Conservation (phyloP, 169 alveolate genomes). For the Cryptosporidium tyzzeri region DNA sequence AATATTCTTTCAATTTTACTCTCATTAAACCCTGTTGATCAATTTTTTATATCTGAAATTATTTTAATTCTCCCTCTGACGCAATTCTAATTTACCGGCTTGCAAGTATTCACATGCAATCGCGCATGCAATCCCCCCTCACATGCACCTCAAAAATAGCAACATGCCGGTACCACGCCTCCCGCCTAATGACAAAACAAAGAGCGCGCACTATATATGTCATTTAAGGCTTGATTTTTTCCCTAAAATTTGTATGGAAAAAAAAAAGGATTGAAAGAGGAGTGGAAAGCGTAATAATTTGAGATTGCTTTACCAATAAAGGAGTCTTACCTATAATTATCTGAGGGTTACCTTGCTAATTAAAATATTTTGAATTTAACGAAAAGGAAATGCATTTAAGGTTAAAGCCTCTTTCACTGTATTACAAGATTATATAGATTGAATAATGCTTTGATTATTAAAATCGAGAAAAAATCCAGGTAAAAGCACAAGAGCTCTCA, state of each 20-base stretch:
- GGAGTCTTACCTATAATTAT: not conserved
- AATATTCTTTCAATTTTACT: not conserved
- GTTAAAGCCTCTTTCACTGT: not conserved
- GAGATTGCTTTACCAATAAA: not conserved
- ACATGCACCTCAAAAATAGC: not conserved
- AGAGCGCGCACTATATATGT: not conserved
- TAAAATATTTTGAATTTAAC: not conserved
- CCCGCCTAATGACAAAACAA: not conserved
- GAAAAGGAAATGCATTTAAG: not conserved
- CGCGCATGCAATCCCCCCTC: constrained; percentile 4
- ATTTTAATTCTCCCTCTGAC: constrained; percentile 12
- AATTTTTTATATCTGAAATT: constrained; percentile 3
- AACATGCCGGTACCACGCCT: constrained; percentile 8
- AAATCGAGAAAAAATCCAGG: not conserved
- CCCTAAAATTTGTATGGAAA: not conserved
- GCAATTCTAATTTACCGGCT: not conserved
- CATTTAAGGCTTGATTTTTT: not conserved
- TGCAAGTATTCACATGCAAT: not conserved
- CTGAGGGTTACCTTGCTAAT: not conserved
- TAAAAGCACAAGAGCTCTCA: not conserved
- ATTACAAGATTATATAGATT: not conserved
- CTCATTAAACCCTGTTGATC: not conserved
- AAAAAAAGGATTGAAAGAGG: not conserved
- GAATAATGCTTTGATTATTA: not conserved
- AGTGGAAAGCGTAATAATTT: not conserved